Evolutionary conservation across 2,329 filamentous ascomycete genomes (phyloP), one percentile per base, ranked within the genome.

Genomic region (Xenoacremonium recifei): DNA sequence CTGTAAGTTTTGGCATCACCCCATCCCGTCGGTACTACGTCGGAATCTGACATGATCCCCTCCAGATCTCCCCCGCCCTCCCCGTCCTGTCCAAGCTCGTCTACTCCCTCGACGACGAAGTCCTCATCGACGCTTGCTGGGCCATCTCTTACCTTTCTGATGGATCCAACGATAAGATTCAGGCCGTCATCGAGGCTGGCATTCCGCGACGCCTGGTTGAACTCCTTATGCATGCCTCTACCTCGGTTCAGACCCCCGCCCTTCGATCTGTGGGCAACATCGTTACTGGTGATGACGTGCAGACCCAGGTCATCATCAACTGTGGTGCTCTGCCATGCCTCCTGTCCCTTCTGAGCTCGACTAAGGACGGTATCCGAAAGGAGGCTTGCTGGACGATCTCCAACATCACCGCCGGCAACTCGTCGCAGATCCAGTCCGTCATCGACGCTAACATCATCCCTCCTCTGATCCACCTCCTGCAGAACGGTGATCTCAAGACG

Each of bases 321-420:
- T 96, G 91, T 59, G 92, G 93, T 47, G 85, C 93, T 54, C 80
- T 99, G 35, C 84, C 91, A 31, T 95, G 91, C 53, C 80, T 99
- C n/a, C 75, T 97, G 38, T 93, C 91, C 25, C 84, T 99, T 15
- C 76, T 99, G 50, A 92, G 91, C 77, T 97, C 92, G 25, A 93
- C 89, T 62, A 99, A 99, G 79, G 93, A 99, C 62, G 93, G 93
- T 19, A 99, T 99, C 55, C 89, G 93, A 54, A 99, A 99, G 78
- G 93, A 99, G 71, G 93, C 93, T 20, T 99, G 93, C 82, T 99
- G 93, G 93, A 99, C 93, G 37, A 99, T 99, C 59, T 96, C 91
- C 65, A 99, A 99, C 78, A 89, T 99, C 61, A 99, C 93, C 21
- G 93, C 93, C 46, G 93, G 93, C 49, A 99, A 99, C 77, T 96